Conservation (phyloP, 495 filamentous ascomycete species). For the Rhypophila decipiens region DNA sequence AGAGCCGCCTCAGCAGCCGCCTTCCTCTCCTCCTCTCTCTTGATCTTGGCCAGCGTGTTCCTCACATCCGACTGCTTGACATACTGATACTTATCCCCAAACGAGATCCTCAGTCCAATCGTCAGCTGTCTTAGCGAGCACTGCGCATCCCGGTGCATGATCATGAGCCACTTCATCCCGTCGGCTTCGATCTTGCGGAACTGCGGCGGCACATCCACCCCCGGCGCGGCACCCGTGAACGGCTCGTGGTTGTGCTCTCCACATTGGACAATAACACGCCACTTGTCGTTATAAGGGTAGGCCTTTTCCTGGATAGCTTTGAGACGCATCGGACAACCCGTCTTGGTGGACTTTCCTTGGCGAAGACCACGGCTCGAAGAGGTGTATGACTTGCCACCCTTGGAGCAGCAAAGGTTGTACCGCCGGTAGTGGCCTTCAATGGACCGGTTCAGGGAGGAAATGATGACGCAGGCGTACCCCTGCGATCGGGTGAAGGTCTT, state of each 20-base stretch:
- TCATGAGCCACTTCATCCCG: conserved; percentile 27
- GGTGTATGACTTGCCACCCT: conserved; percentile 29
- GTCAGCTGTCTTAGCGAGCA: conserved; percentile 27
- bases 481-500: conserved; percentile 25
- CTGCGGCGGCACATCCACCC: conserved; percentile 23
- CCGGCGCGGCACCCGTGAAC: conserved; percentile 27
- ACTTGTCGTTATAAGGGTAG: conserved; percentile 30
- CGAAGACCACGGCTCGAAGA: conserved; percentile 25
- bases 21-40: conserved; percentile 27
- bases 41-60: conserved; percentile 30
- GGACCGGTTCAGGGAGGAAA: conserved; percentile 28
- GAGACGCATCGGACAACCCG: conserved; percentile 28
- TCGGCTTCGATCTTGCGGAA: conserved; percentile 32
- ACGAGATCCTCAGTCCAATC: conserved; percentile 27
- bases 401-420: conserved; percentile 31
- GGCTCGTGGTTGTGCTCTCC: conserved; percentile 32
- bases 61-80: conserved; percentile 29
- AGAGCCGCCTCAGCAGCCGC: conserved; percentile 14
- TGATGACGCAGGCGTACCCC: conserved; percentile 27
- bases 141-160: conserved; percentile 32
- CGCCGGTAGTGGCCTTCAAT: conserved; percentile 25
- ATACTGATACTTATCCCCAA: conserved; percentile 34
- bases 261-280: conserved; percentile 28
- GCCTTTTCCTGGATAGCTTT: conserved; percentile 30
- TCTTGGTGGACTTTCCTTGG: conserved; percentile 24